These are phyloP conservation scores for Colletotrichum shisoi DNA, from an alignment of 2,329 filamentous ascomycete genomes.

Conservation along the genomic window DNA sequence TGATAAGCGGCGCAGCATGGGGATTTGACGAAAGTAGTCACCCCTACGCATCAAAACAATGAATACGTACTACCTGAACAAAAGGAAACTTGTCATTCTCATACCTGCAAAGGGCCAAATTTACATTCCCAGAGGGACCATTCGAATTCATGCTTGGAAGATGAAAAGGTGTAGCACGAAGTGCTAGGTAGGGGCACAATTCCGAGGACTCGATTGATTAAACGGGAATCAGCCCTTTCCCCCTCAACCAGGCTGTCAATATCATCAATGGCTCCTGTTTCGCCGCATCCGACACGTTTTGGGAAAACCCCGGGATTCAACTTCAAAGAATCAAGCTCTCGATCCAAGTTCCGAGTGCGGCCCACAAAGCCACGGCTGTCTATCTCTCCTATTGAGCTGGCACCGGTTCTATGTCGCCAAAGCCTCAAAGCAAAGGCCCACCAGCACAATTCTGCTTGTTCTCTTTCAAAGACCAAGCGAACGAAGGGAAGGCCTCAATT, in stretches of 20 bases:
- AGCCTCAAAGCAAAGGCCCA: background rate
- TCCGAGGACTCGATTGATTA: background rate
- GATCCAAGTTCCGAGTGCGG: background rate
- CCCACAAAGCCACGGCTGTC: background rate
- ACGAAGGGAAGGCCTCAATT: background rate
- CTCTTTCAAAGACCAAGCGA: background rate
- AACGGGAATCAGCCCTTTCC: background rate
- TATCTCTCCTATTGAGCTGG: background rate
- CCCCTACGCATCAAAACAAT: background rate
- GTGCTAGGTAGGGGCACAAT: background rate
- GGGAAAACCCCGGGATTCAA: background rate
- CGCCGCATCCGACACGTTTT: no score
- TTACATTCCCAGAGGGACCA: background rate
- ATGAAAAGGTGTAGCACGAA: background rate
- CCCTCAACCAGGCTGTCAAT: background rate
- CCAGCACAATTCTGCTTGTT: background rate
- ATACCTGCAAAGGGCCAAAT: background rate
- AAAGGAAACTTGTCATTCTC: background rate
- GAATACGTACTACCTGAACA: background rate
- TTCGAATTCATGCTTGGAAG: background rate
- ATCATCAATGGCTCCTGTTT: background rate
- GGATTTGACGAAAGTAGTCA: no score
- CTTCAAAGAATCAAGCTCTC: background rate
- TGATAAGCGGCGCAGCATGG: background rate
- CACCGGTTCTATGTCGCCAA: background rate